Evolutionary conservation across 2,329 filamentous ascomycete genomes (phyloP), one percentile per base, ranked within the genome.

Genomic region (Coniochaeta pulveracea): DNA sequence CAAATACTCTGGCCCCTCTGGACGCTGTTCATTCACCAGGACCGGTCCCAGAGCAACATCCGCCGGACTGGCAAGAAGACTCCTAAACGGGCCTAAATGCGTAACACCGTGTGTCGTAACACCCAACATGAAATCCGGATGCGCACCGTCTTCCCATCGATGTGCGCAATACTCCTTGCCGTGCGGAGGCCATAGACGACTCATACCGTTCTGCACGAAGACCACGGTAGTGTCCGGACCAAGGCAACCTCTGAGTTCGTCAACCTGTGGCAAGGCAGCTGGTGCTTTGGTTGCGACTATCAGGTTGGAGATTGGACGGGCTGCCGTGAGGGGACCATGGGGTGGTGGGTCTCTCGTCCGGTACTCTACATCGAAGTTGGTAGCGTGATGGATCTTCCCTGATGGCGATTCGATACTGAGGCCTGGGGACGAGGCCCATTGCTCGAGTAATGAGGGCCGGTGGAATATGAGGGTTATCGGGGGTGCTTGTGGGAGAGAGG

Each of bases 161-260:
- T 55, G 47, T 2, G 45, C 40, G 22, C 53, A 51, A 46, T 72
- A 73, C 2, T 48, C 37, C 4, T 45, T 42, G 3, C 68, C 67
- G 32, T 63, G 50, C 6, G 69, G 69, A 16, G 69, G 68, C 69
- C 69, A 74, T 11, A 72, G 51, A 42, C 62, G 66, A 19, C 83
- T 86, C 74, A 95, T 81, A 29, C 89, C 89, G 46, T 94, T 94
- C 46, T 95, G 88, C 16, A 85, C 60, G 46, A 95, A 83, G 10
- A 80, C 66, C n/a, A 95, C 72, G 0, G 83, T 81, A n/a, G 78
- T 84, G 4, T 65, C 55, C 3, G 59, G 54, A 40, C 75, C 67
- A 3, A 77, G 66, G 34, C 93, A 72, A 1, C 70, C 56, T 6
- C 70, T 61, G 10, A 94, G 55, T 12, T 61, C 51, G 33, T 66